Base-by-base conservation (phyloP, 768 basidiomycete genomes). In the Sutorius australiensis region DNA sequence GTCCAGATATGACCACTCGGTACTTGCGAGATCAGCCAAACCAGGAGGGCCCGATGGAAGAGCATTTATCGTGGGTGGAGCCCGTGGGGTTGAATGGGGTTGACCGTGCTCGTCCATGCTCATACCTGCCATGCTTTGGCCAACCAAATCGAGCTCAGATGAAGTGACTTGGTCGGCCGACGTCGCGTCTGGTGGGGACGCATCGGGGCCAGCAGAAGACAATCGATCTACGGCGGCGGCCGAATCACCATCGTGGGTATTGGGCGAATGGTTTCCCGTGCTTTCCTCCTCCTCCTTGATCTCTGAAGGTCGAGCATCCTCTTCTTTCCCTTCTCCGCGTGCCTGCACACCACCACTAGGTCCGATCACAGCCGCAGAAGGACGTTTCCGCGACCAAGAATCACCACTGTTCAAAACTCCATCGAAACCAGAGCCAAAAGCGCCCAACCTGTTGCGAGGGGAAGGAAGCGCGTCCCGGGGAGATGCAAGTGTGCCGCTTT, bases 1-100 rank as follows among this genome's bases (percentile, higher is more conserved):
- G 66, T 98, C 94, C 46, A 92, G 81, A 69, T 98, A 98, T 21
- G 84, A 88, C 94, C 94, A 98, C 66, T 91, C 84, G 19, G 94
- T 70, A 57, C 70, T 77, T 28, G 79, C 76, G 31, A 80, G 74
- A 72, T 87, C 86, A 41, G 69, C 56, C 37, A 78, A 59, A 45
- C 76, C 78, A 45, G 79, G 78, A 13, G 77, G 72, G 9, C 67
- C 71, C 38, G 59, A 57, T 17, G 59, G 41, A n/a, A 63, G 54
- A 48, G 54, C 24, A 38, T 56, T 59, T 17, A 28, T 48, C 13
- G 54, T 50, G 37, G 64, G 13, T 17, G 38, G 33, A 40, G 38
- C 43, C 31, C 46, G 60, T 17, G 33, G 42, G 31, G 50, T 49
- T 30, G 52, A 14, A 44, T 51, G 45, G 12, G 51, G n/a, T 28